Percentiles rank a stretch among this genome's conserved stretches.
These are phyloP conservation scores for Haplographium delicatum DNA, from an alignment of 495 filamentous ascomycete genomes.

Conservation along the genomic window DNA sequence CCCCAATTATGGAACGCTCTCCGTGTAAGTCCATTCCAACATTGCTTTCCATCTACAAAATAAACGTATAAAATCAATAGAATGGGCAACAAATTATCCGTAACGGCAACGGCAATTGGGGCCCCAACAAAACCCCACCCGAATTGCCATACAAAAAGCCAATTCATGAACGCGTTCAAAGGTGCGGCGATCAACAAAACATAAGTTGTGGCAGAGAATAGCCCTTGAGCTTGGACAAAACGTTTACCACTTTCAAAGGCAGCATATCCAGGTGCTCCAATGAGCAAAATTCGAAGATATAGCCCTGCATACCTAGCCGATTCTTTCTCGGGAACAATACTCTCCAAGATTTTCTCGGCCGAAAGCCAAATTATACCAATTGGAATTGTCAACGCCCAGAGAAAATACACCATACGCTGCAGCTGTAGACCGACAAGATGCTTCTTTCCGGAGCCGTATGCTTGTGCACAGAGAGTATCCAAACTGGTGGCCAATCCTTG, in stretches of 20 bases:
- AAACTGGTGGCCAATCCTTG: constrained; percentile 66
- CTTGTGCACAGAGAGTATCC: constrained; percentile 71
- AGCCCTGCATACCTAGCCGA: constrained; percentile 59
- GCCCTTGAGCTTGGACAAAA: constrained; percentile 66
- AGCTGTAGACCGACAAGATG: constrained; percentile 65
- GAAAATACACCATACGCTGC: constrained; percentile 64
- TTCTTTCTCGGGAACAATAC: constrained; percentile 55
- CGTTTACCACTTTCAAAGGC: constrained; percentile 66
- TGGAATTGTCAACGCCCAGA: constrained; percentile 58
- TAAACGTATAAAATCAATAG: constrained; percentile 69
- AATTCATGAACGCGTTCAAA: constrained; percentile 62
- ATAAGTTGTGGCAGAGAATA: constrained; percentile 63
- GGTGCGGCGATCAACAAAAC: constrained; percentile 62
- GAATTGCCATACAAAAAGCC: constrained; percentile 65
- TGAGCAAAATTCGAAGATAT: constrained; percentile 59
- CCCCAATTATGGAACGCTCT: constrained; percentile 75
- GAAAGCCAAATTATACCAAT: constrained; percentile 56
- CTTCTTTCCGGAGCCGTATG: constrained; percentile 64
- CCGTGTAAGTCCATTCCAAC: constrained; percentile 78
- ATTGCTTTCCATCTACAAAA: constrained; percentile 69
- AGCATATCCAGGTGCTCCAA: constrained; percentile 64
- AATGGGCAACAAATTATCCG: constrained; percentile 74
- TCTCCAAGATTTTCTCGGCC: constrained; percentile 48
- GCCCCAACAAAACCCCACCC: constrained; percentile 78
- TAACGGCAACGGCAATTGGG: constrained; percentile 77